Evolutionary conservation across 2,329 filamentous ascomycete species (phyloP), one percentile per base, ranked within the genome.

Genomic region (Alternaria sp.): DNA sequence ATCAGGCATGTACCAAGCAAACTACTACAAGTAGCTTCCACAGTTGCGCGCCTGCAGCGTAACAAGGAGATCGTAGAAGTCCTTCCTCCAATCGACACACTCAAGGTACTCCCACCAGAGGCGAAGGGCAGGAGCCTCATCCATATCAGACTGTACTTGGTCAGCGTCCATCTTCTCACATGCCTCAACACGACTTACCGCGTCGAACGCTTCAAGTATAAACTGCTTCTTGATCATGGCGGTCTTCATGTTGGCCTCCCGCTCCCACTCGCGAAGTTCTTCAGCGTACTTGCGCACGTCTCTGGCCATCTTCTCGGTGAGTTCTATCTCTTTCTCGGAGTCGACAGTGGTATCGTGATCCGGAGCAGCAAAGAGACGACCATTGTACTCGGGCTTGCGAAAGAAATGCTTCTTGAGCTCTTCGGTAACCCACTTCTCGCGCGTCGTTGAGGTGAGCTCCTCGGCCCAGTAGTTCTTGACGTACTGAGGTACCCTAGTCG

Each of bases 41-140:
- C 41, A 17, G 8, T 56, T 36, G 26, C 67, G 67, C 41, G 56
- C 53, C 41, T 71, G 68, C 9, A 71, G 54, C 10, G 53, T 56
- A 7, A 78, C 75, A 7, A 82, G 71, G 66, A 75, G 69, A 4
- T 77, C 65, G 60, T 81, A 82, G 69, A 82, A 80, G 2, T 72
- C 72, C 10, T 60, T 52, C 45, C 80, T 78, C 68, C 75, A 83
- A 13, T 71, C 69, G 3, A 78, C 71, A 56, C 80, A 82, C 66
- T 81, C 63, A 28, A 83, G 70, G 50, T 82, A 83, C 68, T 83
- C 80, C 78, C 78, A 81, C 77, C 77, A 81, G 24, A 82, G 73
- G 17, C 81, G 72, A 8, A 83, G 68, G 5, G 79, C 80, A 0
- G 76, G 75, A 10, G 74, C 71, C 5, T 74, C 67, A 36, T 76